Conservation (phyloP, 352 stramenopile genomes). For the Phytophthora ramorum region DNA sequence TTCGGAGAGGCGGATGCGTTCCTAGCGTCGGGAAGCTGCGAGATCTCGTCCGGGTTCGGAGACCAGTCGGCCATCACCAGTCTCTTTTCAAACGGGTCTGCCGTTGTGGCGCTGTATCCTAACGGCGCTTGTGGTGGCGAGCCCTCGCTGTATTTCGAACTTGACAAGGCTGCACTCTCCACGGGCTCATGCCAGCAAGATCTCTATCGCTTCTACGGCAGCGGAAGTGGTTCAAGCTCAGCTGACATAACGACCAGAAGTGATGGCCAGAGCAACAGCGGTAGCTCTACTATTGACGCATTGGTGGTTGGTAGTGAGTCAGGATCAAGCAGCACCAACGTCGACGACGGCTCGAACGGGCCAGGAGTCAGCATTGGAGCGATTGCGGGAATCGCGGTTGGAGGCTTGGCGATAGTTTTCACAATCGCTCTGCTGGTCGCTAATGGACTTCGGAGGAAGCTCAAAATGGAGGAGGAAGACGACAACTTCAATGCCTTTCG, state of each 20-base stretch:
- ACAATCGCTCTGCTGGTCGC: slow-evolving; percentile 10
- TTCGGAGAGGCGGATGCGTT: slow-evolving; percentile 24
- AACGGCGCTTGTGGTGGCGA: slow-evolving; percentile 21
- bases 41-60: slow-evolving; percentile 23
- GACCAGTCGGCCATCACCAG: slow-evolving; percentile 20
- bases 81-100: slow-evolving; percentile 22
- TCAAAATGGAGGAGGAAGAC: not conserved
- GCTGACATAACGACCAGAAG: not conserved
- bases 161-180: slow-evolving; percentile 11
- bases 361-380: slow-evolving; percentile 9
- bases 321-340: not conserved
- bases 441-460: slow-evolving; percentile 4
- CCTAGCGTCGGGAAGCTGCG: slow-evolving; percentile 17
- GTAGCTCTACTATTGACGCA: not conserved
- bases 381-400: slow-evolving; percentile 18
- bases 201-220: slow-evolving; percentile 29
- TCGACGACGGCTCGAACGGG: not conserved
- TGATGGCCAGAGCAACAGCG: not conserved
- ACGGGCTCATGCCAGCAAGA: slow-evolving; percentile 16
- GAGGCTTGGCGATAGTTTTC: slow-evolving; percentile 9
- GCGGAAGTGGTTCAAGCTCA: slow-evolving; percentile 6
- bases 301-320: not conserved
- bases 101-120: slow-evolving; percentile 16
- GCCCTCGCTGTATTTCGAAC: slow-evolving; percentile 22
- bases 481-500: slow-evolving; percentile 10